Evolutionary conservation across 2,329 filamentous ascomycete species (phyloP).

Genomic region (Cryphonectria nitschkei): DNA sequence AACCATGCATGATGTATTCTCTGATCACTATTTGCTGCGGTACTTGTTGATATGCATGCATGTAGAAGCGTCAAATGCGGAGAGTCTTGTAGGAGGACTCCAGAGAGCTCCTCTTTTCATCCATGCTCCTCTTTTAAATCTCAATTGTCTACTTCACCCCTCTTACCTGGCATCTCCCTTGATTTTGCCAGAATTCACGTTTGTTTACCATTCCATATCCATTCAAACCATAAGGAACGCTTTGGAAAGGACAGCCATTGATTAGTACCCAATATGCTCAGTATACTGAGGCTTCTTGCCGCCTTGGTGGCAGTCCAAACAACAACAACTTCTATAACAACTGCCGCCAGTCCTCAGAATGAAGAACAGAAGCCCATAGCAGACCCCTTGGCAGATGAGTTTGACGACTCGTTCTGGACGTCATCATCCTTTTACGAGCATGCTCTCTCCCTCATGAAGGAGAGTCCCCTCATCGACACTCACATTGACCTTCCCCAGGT

Average conservation of each 20-base stretch:
- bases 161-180: too few species aligned
- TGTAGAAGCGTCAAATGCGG: neutral
- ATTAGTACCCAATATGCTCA: neutral
- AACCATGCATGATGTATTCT: neutral
- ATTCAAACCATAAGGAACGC: neutral
- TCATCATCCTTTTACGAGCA: conserved; percentile 5
- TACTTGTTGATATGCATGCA: neutral
- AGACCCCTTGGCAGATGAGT: neutral
- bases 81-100: too few species aligned
- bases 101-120: too few species aligned
- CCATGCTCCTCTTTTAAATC: too few species aligned
- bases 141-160: neutral
- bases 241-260: neutral
- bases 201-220: neutral
- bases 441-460: conserved; percentile 19
- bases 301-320: neutral
- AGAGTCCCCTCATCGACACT: conserved; percentile 39
- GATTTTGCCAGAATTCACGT: too few species aligned
- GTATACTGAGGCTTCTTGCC: neutral
- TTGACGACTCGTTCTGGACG: conserved; percentile 17
- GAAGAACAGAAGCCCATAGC: conserved; percentile 17
- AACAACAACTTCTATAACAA: neutral
- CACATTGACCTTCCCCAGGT: conserved; percentile 41
- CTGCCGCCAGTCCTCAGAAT: conserved; percentile 4
- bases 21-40: too few species aligned